Evolutionary conservation across 2,329 filamentous ascomycete genomes (phyloP).

Genomic region (Elsinoe ampelina): DNA sequence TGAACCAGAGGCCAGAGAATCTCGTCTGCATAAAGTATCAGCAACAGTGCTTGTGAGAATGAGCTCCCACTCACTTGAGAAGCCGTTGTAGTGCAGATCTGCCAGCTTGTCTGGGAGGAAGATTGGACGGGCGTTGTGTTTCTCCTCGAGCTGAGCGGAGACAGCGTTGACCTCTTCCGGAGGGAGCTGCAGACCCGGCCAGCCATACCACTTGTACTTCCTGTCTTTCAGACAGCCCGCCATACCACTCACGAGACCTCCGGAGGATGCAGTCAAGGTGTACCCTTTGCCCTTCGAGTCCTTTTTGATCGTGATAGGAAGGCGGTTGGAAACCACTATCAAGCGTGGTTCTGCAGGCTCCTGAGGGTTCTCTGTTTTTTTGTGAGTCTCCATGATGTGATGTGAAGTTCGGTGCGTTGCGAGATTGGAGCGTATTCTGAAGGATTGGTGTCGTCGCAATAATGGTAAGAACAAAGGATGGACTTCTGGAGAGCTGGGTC

Average conservation of each 20-base stretch:
- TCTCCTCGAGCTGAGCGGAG: conserved; percentile 68
- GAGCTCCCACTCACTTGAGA: conserved; percentile 61
- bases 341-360: conserved; percentile 41
- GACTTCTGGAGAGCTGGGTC: too few species aligned
- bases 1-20: conserved; percentile 99
- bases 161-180: conserved; percentile 69
- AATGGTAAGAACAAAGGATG: background rate
- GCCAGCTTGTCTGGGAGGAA: conserved; percentile 91
- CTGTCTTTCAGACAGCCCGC: conserved; percentile 87
- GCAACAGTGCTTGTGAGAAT: background rate
- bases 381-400: background rate
- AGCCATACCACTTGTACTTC: conserved; percentile 97
- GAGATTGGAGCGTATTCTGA: background rate
- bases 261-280: conserved; percentile 91
- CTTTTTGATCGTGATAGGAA: conserved; percentile 94
- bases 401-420: background rate
- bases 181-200: conserved; percentile 88
- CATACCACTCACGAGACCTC: conserved; percentile 85
- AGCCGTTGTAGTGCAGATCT: conserved; percentile 95
- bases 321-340: conserved; percentile 83
- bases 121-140: conserved; percentile 83
- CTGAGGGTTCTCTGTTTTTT: background rate
- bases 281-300: conserved; percentile 80
- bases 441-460: background rate
- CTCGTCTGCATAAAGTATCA: conserved; percentile 54